Evolutionary conservation across 352 stramenopile species (phyloP), one percentile per base, ranked within the genome.

Genomic region (Phytopythium kandeliae): DNA sequence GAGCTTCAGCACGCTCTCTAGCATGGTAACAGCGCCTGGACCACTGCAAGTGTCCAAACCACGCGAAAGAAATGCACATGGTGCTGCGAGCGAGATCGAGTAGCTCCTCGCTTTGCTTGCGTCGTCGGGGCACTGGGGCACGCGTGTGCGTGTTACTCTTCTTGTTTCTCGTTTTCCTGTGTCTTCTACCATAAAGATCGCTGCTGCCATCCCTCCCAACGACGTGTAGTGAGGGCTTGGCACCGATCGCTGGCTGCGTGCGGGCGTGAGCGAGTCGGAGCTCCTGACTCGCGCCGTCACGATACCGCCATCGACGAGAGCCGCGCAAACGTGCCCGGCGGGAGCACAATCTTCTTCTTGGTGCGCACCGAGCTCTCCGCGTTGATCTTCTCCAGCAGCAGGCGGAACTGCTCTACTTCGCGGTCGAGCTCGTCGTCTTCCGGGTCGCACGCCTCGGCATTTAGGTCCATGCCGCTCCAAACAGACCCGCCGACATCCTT

Each of bases 321-420:
- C 15, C 64, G 61, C 4, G 63, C 61, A 37, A 90, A 86, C 0
- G 79, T 67, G 10, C 76, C 79, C 1, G 76, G 76, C 36, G 76
- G 79, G 44, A 90, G 66, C 69, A 88, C 76, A 47, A 90, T 55
- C 58, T 90, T 90, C 59, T 81, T 77, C 48, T 75, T 75, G 34
- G 67, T 69, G 40, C 65, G 68, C 54, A 65, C 48, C n/a, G 62
- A 62, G 42, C 67, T 77, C 54, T 86, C 71, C 12, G 69, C 37
- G 55, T 83, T 79, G 57, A 88, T 86, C 55, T 84, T 79, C 58
- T 88, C 79, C 51, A 90, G 61, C 61, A 86, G 51, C 35, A 77
- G 34, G 22, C 79, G 75, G 43, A 90, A 90, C 42, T 78, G 69
- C 58, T 90, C 79, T 15, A 90, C 79, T 54, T 90, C 79, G n/a